Conservation (phyloP, 257 asterid genomes). For the Orobanche coerulescens region DNA sequence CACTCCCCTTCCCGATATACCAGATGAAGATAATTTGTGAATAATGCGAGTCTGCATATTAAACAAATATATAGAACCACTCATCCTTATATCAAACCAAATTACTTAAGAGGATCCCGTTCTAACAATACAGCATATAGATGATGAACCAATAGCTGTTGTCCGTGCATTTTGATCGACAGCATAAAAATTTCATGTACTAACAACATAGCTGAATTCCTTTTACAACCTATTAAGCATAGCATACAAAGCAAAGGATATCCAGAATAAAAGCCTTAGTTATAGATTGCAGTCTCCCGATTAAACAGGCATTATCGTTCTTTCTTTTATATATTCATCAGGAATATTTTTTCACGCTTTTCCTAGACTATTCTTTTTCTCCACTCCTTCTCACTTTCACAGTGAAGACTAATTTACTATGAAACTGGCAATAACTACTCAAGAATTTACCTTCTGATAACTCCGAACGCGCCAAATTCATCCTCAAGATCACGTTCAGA, state of each 20-base stretch:
- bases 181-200: neutral
- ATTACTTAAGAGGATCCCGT: neutral
- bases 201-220: neutral
- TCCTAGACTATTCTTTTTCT: neutral
- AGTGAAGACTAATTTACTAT: constrained; percentile 58
- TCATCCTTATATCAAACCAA: neutral
- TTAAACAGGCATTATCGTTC: neutral
- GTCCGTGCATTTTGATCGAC: neutral
- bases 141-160: neutral
- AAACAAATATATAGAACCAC: neutral
- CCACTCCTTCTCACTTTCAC: constrained; percentile 41
- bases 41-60: neutral
- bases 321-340: neutral
- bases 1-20: too few species aligned
- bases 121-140: neutral
- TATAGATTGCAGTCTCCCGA: neutral
- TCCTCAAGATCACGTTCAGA: constrained; percentile 92
- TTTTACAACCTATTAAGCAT: neutral
- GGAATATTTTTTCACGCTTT: neutral
- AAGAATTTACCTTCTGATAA: constrained; percentile 66
- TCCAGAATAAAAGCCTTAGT: constrained; percentile 1
- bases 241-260: neutral
- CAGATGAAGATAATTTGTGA: neutral
- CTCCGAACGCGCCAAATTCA: constrained; percentile 77
- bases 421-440: neutral